phyloP scores from a whole-genome alignment of 129 eudicot genomes.

The Arctium lappa region DNA sequence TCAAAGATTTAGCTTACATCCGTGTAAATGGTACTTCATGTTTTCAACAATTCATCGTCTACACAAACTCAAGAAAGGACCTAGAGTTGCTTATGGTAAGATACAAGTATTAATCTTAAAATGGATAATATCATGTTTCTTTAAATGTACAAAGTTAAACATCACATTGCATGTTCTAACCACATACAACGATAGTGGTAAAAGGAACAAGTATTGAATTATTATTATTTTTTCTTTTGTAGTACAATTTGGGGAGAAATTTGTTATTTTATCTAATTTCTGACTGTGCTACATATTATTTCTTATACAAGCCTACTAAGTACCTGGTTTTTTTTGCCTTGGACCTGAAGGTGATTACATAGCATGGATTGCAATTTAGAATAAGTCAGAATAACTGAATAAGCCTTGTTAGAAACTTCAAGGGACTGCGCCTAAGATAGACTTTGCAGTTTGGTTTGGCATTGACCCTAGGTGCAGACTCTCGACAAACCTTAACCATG shows the following conservation, averaged over 20 bases:
- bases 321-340: not conserved
- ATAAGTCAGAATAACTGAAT: not conserved
- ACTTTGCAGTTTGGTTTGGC: too few relatives aligned
- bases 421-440: too few relatives aligned
- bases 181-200: not conserved
- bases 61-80: constrained; percentile 59
- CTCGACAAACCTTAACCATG: too few relatives aligned
- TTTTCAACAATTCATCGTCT: constrained; percentile 55
- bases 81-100: constrained; percentile 76
- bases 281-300: not conserved
- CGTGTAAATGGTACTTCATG: constrained; percentile 45
- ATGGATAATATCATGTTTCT: not conserved
- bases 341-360: not conserved
- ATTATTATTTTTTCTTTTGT: not conserved
- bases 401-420: too few relatives aligned
- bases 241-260: not conserved
- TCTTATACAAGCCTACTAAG: not conserved
- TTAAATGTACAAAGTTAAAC: not conserved
- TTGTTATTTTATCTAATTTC: not conserved
- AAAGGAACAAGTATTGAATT: not conserved
- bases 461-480: too few relatives aligned
- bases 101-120: not conserved
- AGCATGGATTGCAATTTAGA: not conserved
- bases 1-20: constrained; percentile 65
- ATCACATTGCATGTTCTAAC: not conserved